Percentiles rank a stretch among this genome's conserved stretches.
Evolutionary conservation across 805 yeast genomes (phyloP).

Genomic region (Diddensiella caesifluorescens): DNA sequence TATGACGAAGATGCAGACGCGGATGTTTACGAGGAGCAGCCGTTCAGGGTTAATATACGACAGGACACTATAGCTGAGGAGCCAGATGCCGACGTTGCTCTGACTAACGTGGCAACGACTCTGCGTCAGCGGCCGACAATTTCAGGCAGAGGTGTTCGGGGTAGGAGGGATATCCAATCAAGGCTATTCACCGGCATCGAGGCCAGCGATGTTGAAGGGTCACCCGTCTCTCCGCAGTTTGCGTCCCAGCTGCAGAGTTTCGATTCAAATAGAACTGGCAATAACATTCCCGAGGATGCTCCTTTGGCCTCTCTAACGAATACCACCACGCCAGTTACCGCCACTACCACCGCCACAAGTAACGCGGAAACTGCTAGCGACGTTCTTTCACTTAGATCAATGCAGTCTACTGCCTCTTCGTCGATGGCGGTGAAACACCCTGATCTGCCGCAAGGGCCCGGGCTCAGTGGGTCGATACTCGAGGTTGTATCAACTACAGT

Average conservation of each 20-base stretch:
- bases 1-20: neutral
- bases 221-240: slow-evolving; percentile 12
- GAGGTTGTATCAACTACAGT: slow-evolving; percentile 75
- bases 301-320: slow-evolving; percentile 6
- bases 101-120: slow-evolving; percentile 29
- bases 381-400: slow-evolving; percentile 16
- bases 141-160: slow-evolving; percentile 26
- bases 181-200: slow-evolving; percentile 27
- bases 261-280: slow-evolving; percentile 4
- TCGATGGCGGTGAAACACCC: slow-evolving; percentile 24
- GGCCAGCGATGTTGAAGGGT: slow-evolving; percentile 21
- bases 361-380: slow-evolving; percentile 12
- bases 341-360: slow-evolving; percentile 1
- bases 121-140: slow-evolving; percentile 29
- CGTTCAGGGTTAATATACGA: slow-evolving; percentile 24
- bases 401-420: slow-evolving; percentile 7
- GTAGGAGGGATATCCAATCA: slow-evolving; percentile 31
- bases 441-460: slow-evolving; percentile 24
- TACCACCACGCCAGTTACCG: slow-evolving; percentile 3
- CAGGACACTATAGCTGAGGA: slow-evolving; percentile 24
- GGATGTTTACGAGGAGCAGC: slow-evolving; percentile 8
- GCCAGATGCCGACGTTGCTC: slow-evolving; percentile 28
- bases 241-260: slow-evolving; percentile 18
- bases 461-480: slow-evolving; percentile 72
- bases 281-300: slow-evolving; percentile 5